Evolutionary conservation across 164 flowering plant genomes (phyloP), one percentile per base, ranked within the genome.

Genomic region (Stephania cephalantha): DNA sequence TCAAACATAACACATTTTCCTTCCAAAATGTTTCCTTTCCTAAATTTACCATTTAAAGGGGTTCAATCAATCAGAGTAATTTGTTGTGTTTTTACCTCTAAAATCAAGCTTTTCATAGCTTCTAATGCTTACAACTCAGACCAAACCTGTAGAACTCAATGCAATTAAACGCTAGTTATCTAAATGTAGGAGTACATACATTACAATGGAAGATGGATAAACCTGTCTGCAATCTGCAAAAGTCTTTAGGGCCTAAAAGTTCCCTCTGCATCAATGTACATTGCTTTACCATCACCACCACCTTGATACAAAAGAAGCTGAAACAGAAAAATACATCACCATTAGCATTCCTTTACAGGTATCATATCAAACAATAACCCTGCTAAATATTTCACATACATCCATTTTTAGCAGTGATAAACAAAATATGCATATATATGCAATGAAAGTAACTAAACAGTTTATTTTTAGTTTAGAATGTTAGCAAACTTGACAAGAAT

Each of bases 301-400:
- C 99, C 99, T 88, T 95, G 97, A 81, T 95, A 97, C 72, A 95
- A 72, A n/a, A 98, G 97, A 82, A 95, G 97, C 99, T 93, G 88
- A 79, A 81, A 85, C 7, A 73, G 22, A 66, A 77, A 73, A 13
- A 66, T 30, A 46, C 50, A 72, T 74, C 20, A 67, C 31, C 64
- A 70, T 45, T 70, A 45, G 44, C 74, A 9, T 31, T 48, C 15
- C 17, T 4, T 20, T 50, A 25, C 25, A 25, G 25, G 25, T 25
- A 25, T 25, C 25, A 18, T 17, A 11, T 55, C 18, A 55, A 18
- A 12, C 5, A 1, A 2, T 55, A 12, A 17, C 25, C 63, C 63
- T 0, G 1, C 63, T 18, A 6, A 55, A 1, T 3, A 10, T 55
- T 55, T 55, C 63, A 12, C 20, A 12, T 35, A 4, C 63, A 11